Percentiles rank a stretch among this genome's conserved stretches.
These are phyloP conservation scores for Aspergillus conjunctus DNA, from an alignment of 495 filamentous ascomycete genomes.

Conservation along the genomic window DNA sequence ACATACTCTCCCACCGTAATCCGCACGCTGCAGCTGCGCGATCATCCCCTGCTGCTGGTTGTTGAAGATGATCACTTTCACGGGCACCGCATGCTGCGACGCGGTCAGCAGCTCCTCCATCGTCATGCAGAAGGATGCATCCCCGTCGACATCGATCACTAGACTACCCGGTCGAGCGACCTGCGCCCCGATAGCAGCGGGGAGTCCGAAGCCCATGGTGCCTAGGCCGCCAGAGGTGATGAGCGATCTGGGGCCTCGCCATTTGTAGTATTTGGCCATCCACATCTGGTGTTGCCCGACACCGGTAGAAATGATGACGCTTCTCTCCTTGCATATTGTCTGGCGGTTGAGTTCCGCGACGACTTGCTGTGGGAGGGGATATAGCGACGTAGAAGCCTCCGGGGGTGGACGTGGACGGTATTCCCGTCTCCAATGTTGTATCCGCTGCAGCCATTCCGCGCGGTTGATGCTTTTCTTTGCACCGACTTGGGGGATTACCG, in stretches of 20 bases:
- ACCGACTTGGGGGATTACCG: background rate
- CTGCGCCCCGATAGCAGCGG: conserved; percentile 91
- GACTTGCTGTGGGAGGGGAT: background rate
- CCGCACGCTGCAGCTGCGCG: conserved; percentile 91
- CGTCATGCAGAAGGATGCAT: conserved; percentile 97
- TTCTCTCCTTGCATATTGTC: conserved; percentile 63
- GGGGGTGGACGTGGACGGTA: conserved; percentile 56
- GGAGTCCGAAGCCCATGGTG: conserved; percentile 94
- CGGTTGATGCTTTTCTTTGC: conserved; percentile 49
- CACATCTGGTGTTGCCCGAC: conserved; percentile 99
- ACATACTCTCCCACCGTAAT: conserved; percentile 88
- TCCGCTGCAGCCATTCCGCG: conserved; percentile 82
- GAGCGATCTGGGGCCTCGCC: conserved; percentile 82
- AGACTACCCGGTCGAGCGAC: conserved; percentile 81
- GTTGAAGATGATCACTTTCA: conserved; percentile 90
- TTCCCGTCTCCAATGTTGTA: background rate
- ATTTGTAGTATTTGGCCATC: conserved; percentile 90
- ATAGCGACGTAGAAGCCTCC: conserved; percentile 74
- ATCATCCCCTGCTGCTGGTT: conserved; percentile 97
- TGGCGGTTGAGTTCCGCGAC: conserved; percentile 66
- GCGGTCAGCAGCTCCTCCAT: conserved; percentile 86
- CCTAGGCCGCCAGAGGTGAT: conserved; percentile 90
- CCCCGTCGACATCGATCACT: conserved; percentile 92
- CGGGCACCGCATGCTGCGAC: conserved; percentile 85
- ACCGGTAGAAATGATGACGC: conserved; percentile 84